These are phyloP conservation scores for Calonectria montana DNA, from an alignment of 2,329 filamentous ascomycete species.

Conservation along the genomic window DNA sequence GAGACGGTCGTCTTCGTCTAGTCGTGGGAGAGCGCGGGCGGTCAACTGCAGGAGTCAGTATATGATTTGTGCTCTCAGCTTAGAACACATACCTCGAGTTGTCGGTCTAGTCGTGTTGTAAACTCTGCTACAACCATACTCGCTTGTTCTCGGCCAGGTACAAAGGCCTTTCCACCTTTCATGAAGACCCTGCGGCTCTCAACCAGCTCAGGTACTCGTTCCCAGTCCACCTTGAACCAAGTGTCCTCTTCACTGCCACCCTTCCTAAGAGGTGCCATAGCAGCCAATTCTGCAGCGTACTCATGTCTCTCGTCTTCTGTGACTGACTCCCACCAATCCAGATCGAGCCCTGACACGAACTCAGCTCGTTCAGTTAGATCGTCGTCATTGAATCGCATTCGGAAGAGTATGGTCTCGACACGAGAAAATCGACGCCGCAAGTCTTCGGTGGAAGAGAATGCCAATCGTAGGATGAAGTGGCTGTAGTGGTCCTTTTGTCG, in stretches of 20 bases:
- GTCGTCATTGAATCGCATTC: slow-evolving; percentile 82
- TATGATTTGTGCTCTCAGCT: not conserved
- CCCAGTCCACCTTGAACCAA: slow-evolving; percentile 98
- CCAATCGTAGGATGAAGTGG: slow-evolving; percentile 94
- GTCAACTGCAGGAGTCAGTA: slow-evolving; percentile 70
- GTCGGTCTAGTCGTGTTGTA: slow-evolving; percentile 79
- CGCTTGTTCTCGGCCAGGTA: slow-evolving; percentile 86
- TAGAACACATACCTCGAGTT: slow-evolving; percentile 74
- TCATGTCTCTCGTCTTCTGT: slow-evolving; percentile 80
- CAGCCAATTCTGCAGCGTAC: slow-evolving; percentile 70
- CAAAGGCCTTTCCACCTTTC: slow-evolving; percentile 86
- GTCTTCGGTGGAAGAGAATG: slow-evolving; percentile 92
- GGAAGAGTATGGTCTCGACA: slow-evolving; percentile 90
- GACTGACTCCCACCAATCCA: slow-evolving; percentile 93
- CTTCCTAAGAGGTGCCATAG: slow-evolving; percentile 53
- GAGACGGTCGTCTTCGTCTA: slow-evolving; percentile 96
- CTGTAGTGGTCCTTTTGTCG: slow-evolving; percentile 97
- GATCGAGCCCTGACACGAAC: slow-evolving; percentile 81
- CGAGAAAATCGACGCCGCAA: slow-evolving; percentile 86
- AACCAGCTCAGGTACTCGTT: slow-evolving; percentile 89
- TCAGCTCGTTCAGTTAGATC: slow-evolving; percentile 76
- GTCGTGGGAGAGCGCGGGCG: slow-evolving; percentile 86
- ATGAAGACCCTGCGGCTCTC: slow-evolving; percentile 83
- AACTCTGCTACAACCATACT: slow-evolving; percentile 94
- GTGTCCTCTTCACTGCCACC: slow-evolving; percentile 75